Conservation (phyloP, 306 rosid species). For the Vachellia collinsii region DNA sequence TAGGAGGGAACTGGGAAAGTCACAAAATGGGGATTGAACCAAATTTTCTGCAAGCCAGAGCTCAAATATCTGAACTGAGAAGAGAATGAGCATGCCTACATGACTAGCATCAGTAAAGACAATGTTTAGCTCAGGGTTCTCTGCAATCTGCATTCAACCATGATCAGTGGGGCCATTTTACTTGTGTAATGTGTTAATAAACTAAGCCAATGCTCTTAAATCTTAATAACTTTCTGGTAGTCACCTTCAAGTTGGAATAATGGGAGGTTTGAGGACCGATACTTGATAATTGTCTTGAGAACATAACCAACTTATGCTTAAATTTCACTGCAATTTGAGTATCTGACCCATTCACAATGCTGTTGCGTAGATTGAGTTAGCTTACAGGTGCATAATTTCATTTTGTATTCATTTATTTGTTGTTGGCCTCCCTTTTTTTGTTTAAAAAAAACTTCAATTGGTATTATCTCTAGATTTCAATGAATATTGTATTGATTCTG, state of each 20-base stretch:
- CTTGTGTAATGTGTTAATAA: constrained; percentile 12
- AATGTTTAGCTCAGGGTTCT: background rate
- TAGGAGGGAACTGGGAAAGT: background rate
- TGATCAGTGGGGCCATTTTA: background rate
- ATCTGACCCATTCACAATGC: background rate
- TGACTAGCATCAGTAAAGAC: background rate
- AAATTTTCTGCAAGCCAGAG: background rate
- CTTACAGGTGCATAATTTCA: background rate
- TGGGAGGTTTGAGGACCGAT: constrained; percentile 16
- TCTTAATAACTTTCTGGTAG: background rate
- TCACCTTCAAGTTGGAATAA: constrained; percentile 15
- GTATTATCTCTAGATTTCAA: background rate
- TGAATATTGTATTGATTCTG: background rate
- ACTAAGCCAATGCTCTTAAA: background rate
- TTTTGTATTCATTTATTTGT: background rate
- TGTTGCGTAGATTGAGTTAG: background rate
- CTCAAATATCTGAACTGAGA: background rate
- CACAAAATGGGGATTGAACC: constrained; percentile 2
- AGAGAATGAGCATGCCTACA: constrained; percentile 1
- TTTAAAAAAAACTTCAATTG: background rate
- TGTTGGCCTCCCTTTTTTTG: background rate
- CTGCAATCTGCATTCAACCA: background rate
- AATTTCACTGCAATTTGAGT: background rate
- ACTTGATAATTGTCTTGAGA: background rate
- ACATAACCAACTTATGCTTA: background rate